phyloP scores from a whole-genome alignment of 2,329 filamentous ascomycete genomes.

The Claviceps arundinis region DNA sequence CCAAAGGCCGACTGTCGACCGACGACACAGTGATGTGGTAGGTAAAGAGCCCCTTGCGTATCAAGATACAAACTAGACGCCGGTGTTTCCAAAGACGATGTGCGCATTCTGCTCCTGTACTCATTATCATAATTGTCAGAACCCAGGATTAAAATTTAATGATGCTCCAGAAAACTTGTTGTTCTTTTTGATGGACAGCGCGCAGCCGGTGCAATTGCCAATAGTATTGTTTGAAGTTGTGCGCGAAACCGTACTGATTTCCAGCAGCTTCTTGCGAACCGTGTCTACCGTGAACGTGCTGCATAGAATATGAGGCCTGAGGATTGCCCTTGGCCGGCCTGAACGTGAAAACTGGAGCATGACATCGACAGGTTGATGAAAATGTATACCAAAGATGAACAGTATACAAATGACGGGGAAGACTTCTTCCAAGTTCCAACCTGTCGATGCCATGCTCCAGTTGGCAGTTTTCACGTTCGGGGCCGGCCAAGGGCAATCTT shows the following conservation, averaged over 20 bases:
- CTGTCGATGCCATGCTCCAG: no score
- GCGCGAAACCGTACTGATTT: slow-evolving; percentile 43
- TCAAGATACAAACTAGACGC: slow-evolving; percentile 40
- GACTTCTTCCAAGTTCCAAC: no score
- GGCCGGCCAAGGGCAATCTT: no score
- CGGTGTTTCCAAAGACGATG: slow-evolving; percentile 47
- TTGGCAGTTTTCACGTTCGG: no score
- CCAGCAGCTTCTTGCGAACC: slow-evolving; percentile 39
- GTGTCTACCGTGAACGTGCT: slow-evolving; percentile 7
- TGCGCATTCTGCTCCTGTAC: slow-evolving; percentile 34
- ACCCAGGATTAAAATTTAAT: slow-evolving; percentile 36
- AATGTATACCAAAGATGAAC: no score
- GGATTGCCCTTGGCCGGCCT: no score
- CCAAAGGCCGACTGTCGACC: slow-evolving; percentile 30
- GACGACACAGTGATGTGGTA: slow-evolving; percentile 34
- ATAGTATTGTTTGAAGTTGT: slow-evolving; percentile 24
- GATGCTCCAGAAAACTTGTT: slow-evolving; percentile 42
- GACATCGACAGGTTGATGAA: no score
- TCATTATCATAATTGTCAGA: slow-evolving; percentile 38
- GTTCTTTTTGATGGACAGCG: slow-evolving; percentile 34
- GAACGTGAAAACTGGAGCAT: no score
- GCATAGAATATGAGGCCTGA: slow-evolving; percentile 22
- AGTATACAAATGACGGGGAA: no score
- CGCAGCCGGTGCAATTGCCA: slow-evolving; percentile 38
- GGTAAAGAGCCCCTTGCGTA: slow-evolving; percentile 50